Percentiles rank a stretch among this genome's conserved stretches.
phyloP scores from a whole-genome alignment of 2,329 filamentous ascomycete species.

The Lojkania enalia region DNA sequence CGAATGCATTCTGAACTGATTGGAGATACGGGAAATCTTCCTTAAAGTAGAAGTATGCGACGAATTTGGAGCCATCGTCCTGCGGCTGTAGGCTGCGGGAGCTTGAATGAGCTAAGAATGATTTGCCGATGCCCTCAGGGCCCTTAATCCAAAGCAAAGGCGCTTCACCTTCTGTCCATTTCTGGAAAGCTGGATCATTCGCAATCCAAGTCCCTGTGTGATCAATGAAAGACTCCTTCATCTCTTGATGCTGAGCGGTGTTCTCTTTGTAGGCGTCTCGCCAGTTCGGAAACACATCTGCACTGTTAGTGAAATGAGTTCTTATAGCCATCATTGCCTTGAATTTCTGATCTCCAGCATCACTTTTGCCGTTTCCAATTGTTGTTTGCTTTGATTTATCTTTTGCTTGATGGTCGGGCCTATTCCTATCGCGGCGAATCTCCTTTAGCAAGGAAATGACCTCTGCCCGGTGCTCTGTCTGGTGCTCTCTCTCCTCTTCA shows the following conservation, averaged over 20 bases:
- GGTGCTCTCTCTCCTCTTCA: not conserved
- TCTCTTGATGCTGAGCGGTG: conserved; percentile 13
- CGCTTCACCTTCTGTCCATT: conserved; percentile 24
- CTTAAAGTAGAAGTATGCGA: conserved; percentile 45
- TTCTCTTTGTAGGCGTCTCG: conserved; percentile 8
- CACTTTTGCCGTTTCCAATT: conserved; percentile 11
- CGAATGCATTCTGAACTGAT: conserved; percentile 26
- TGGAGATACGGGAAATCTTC: conserved; percentile 35
- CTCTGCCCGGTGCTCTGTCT: not conserved
- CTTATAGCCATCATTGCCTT: conserved; percentile 15
- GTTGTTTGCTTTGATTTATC: conserved; percentile 10
- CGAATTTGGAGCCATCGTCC: conserved; percentile 13
- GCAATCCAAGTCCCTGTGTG: conserved; percentile 41
- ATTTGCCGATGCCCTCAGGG: conserved; percentile 40
- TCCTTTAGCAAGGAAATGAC: conserved; percentile 4
- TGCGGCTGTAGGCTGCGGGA: conserved; percentile 19
- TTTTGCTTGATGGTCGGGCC: conserved; percentile 7
- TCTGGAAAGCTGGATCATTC: conserved; percentile 29
- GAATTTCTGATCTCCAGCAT: conserved; percentile 14
- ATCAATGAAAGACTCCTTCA: conserved; percentile 34
- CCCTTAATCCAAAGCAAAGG: conserved; percentile 35
- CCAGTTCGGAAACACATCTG: conserved; percentile 14
- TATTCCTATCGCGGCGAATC: not conserved
- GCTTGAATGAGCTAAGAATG: conserved; percentile 28
- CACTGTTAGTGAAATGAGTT: conserved; percentile 23